phyloP scores from a whole-genome alignment of 352 stramenopile species.

The Phytopythium oedochilum region DNA sequence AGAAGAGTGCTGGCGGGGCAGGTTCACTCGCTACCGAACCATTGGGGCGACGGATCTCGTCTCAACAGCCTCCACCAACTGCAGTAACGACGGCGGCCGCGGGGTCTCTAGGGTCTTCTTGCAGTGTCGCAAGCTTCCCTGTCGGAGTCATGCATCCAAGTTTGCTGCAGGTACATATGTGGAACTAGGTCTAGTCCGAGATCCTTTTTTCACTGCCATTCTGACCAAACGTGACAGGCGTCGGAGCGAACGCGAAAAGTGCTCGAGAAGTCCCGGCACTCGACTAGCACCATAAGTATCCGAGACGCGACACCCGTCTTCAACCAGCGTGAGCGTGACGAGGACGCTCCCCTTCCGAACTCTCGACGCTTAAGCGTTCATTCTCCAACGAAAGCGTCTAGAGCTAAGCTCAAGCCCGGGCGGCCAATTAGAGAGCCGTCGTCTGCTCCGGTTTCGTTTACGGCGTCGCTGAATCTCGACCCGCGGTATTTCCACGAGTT shows the following conservation, averaged over 20 bases:
- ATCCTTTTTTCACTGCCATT: too few relatives aligned
- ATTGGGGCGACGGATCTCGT: background rate
- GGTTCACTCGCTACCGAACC: background rate
- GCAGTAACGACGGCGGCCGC: background rate
- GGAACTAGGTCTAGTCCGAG: too few relatives aligned
- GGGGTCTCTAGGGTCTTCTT: constrained; percentile 14
- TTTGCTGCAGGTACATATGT: constrained; percentile 29
- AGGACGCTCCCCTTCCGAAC: constrained; percentile 7
- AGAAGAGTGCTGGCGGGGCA: constrained; percentile 40
- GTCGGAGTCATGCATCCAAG: constrained; percentile 42
- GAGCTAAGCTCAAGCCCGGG: constrained; percentile 6
- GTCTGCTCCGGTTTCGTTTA: constrained; percentile 46
- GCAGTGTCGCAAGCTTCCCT: constrained; percentile 26
- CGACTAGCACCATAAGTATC: constrained; percentile 10
- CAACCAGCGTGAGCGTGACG: constrained; percentile 6
- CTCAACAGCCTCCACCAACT: background rate
- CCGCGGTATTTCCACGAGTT: constrained; percentile 73
- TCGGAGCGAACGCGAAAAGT: constrained; percentile 53
- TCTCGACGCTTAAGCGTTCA: background rate
- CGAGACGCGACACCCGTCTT: constrained; percentile 6
- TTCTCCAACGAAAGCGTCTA: constrained; percentile 23
- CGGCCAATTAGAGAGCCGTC: background rate
- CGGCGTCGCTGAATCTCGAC: constrained; percentile 69
- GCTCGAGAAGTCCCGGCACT: constrained; percentile 21
- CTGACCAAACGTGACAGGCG: constrained; percentile 17